Percentiles rank a stretch among this genome's conserved stretches.
These are phyloP conservation scores for Nematodospora valgi DNA, from an alignment of 805 yeast genomes.

Conservation along the genomic window DNA sequence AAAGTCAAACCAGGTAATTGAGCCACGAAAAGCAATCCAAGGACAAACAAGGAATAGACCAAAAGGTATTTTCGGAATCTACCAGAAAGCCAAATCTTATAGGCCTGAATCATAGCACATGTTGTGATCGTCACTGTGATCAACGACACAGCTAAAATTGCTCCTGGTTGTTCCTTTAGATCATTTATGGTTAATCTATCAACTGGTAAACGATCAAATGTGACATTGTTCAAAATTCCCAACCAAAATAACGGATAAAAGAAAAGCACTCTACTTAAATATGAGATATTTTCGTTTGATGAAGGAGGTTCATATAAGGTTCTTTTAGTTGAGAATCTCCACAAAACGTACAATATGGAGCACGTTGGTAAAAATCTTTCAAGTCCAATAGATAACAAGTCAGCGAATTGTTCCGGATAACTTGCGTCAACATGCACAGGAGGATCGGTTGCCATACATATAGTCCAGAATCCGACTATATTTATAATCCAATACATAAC, in stretches of 20 bases:
- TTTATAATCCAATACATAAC: conserved; percentile 55
- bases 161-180: conserved; percentile 72
- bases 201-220: conserved; percentile 84
- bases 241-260: conserved; percentile 87
- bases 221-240: conserved; percentile 79
- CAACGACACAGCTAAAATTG: conserved; percentile 56
- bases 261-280: conserved; percentile 41
- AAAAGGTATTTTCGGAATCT: conserved; percentile 55
- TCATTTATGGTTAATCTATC: conserved; percentile 78
- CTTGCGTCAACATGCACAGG: conserved; percentile 59
- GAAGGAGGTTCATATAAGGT: conserved; percentile 35
- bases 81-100: conserved; percentile 76
- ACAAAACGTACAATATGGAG: conserved; percentile 66
- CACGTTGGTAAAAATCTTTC: conserved; percentile 73
- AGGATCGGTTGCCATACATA: conserved; percentile 73
- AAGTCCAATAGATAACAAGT: conserved; percentile 65
- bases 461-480: conserved; percentile 80
- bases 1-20: conserved; percentile 64
- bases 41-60: conserved; percentile 47
- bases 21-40: conserved; percentile 43
- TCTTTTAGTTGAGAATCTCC: conserved; percentile 52
- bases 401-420: conserved; percentile 52
- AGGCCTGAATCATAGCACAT: conserved; percentile 72
- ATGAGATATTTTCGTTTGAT: conserved; percentile 22
- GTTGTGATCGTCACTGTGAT: conserved; percentile 44